Conservation (phyloP, 164 flowering plant genomes). For the Dillenia turbinata region DNA sequence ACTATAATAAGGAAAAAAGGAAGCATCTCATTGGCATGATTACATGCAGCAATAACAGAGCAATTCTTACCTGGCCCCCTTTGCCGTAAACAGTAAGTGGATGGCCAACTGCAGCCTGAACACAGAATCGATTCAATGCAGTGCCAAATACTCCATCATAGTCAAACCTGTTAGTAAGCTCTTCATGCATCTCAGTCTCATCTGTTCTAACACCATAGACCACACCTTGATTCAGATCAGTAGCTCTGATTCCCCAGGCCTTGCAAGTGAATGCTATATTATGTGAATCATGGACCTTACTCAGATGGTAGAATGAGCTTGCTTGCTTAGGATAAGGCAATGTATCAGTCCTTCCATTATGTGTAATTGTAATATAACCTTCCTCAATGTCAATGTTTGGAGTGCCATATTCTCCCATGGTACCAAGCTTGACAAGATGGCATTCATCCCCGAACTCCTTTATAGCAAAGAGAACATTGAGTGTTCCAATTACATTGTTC, state of each 20-base stretch:
- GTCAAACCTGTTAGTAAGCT: conserved; percentile 81
- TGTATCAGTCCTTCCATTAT: conserved; percentile 94
- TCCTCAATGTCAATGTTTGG: conserved; percentile 97
- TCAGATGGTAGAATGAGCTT: conserved; percentile 91
- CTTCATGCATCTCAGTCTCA: conserved; percentile 93
- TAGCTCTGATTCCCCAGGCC: conserved; percentile 97
- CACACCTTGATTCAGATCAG: conserved; percentile 95
- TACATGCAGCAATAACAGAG: neutral
- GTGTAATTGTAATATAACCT: conserved; percentile 87
- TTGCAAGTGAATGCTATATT: conserved; percentile 95
- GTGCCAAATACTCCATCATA: conserved; percentile 95
- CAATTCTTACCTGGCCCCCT: conserved; percentile 82
- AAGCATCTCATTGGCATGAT: too few species aligned
- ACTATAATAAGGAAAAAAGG: too few species aligned
- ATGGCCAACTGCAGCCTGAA: conserved; percentile 95
- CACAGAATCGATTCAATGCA: conserved; percentile 85
- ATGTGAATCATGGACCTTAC: conserved; percentile 91
- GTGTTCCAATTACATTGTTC: conserved; percentile 90
- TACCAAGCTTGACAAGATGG: conserved; percentile 93
- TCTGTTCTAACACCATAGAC: conserved; percentile 90
- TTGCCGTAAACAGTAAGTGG: conserved; percentile 99
- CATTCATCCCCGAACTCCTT: conserved; percentile 83
- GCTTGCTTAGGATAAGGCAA: conserved; percentile 97
- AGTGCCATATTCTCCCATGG: conserved; percentile 99
- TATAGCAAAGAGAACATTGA: conserved; percentile 91